phyloP scores from a whole-genome alignment of 1,284 basidiomycete genomes.

The Cutaneotrichosporon dermatis region DNA sequence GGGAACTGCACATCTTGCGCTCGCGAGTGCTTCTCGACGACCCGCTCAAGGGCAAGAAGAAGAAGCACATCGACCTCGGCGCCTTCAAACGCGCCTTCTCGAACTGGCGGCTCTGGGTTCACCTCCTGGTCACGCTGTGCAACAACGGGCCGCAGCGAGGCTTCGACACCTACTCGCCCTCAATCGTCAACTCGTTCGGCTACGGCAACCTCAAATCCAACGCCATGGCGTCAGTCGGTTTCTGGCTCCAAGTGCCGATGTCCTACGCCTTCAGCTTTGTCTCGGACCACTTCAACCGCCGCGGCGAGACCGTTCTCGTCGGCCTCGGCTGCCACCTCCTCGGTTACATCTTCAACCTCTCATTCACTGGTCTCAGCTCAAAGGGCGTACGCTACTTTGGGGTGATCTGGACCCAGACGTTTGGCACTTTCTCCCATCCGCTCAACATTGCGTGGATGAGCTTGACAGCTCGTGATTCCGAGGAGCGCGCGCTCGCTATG shows the following conservation, averaged over 20 bases:
- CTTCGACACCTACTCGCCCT: slow-evolving; percentile 35
- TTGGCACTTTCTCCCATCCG: slow-evolving; percentile 33
- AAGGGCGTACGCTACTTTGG: slow-evolving; percentile 28
- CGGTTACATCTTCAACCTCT: slow-evolving; percentile 30
- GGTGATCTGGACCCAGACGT: slow-evolving; percentile 29
- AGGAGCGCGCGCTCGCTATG: slow-evolving; percentile 30
- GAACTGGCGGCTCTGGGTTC: slow-evolving; percentile 30
- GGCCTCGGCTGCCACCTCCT: slow-evolving; percentile 26
- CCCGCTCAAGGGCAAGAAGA: slow-evolving; percentile 35
- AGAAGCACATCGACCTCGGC: slow-evolving; percentile 21
- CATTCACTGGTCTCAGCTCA: slow-evolving; percentile 18
- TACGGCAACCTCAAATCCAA: slow-evolving; percentile 28
- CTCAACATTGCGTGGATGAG: slow-evolving; percentile 35
- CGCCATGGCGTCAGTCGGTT: slow-evolving; percentile 32
- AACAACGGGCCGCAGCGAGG: slow-evolving; percentile 34
- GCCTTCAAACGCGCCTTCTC: slow-evolving; percentile 24
- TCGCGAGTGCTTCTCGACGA: slow-evolving; percentile 35
- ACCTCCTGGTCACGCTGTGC: slow-evolving; percentile 33
- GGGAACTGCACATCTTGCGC: slow-evolving; percentile 36
- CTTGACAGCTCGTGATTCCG: slow-evolving; percentile 23
- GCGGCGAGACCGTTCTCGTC: slow-evolving; percentile 27
- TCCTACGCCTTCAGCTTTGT: slow-evolving; percentile 28
- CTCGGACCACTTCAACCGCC: slow-evolving; percentile 30
- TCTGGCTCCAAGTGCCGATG: slow-evolving; percentile 35
- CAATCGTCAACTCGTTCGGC: slow-evolving; percentile 35